Evolutionary conservation across 768 basidiomycete species (phyloP), one percentile per base, ranked within the genome.

Genomic region (Rhodosporidiobolus odoratus): DNA sequence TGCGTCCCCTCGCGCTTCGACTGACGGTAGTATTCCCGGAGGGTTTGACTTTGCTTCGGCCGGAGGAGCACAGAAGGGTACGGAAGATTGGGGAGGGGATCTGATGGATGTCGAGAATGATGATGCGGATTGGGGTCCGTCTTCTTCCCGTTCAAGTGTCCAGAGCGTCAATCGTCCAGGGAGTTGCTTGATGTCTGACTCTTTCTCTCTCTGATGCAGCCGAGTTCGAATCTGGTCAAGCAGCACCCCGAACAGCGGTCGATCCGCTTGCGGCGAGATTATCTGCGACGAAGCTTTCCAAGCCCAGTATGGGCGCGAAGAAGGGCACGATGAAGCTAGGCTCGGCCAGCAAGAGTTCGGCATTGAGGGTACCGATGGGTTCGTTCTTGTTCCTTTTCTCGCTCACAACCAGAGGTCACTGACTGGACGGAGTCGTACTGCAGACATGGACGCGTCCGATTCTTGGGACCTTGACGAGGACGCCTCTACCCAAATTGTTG

Each of bases 41-140:
- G 80, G 69, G 77, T 67, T 81, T 76, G 74, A 76, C 6, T 45
- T 3, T 53, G 54, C 25, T 23, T 32, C n/a, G n/a, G n/a, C n/a
- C n/a, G 35, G 53, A 37, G 68, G 45, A 0, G n/a, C 19, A 1
- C 59, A 21, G 17, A 61, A 45, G 19, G 67, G 77, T 37, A 71
- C 72, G 16, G 84, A 80, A 45, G 87, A 88, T 4, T 78, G 90
- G 90, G 89, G 87, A 2, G 87, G 85, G 13, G 90, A 97, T 79
- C 79, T 97, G 66, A 95, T 97, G 78, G 93, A 99, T 77, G 87
- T 97, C 7, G 88, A 92, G 76, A 92, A 90, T 0, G 94, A 98
- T 75, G 85, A 87, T 34, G 94, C 88, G 76, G 95, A 97, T 78
- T 99, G 94, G 94, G 89, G 94, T 90, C 78, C 78, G 88, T 83